Base-by-base conservation (phyloP, 2,329 filamentous ascomycete species). In the Aspergillus japonicus region DNA sequence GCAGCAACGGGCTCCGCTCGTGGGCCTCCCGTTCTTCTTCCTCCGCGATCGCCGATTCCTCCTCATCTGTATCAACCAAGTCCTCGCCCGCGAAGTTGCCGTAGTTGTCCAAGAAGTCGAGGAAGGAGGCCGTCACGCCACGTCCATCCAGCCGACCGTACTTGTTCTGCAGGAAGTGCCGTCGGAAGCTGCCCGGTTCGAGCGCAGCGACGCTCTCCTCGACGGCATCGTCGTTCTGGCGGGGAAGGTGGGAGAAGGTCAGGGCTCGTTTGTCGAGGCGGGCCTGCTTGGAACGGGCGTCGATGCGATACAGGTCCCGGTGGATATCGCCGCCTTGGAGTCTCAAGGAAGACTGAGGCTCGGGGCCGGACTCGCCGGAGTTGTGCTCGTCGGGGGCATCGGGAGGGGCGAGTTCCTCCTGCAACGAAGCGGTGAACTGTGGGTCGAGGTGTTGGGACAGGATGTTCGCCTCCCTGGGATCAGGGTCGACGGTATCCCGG, bases 301-400 rank as follows among this genome's bases (percentile, higher is more conserved):
- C 86, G 67, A 91, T 87, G 70, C 86, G 89, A 82, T 90, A 93
- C 35, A 93, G 83, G 68, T 91, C 88, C 35, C 90, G 87, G 71
- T 92, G 89, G 23, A 93, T 88, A 68, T 93, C 90, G 47, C 90
- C 90, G 54, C 90, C 90, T 69, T 89, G 89, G 3, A 92, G 80
- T 60, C 81, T 85, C 56, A 92, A 78, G 0, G 90, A 92, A 1
- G 89, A 91, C 61, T 88, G 85, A 49, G 75, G 68, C 8, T 65
- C 66, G 1, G 61, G 73, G 24, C 23, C 26, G 39, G 47, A 53
- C 16, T 56, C 31, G 12, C 50, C 44, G 53, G 19, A 54, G n/a
- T 53, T 52, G 5, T 54, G 33, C 33, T 56, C 52, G 5, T 21
- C 59, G 5, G 58, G 49, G n/a, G 33, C 12, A 4, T 59, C 53